Evolutionary conservation across 2,329 filamentous ascomycete genomes (phyloP).

Genomic region (Leptodontidium sp.): DNA sequence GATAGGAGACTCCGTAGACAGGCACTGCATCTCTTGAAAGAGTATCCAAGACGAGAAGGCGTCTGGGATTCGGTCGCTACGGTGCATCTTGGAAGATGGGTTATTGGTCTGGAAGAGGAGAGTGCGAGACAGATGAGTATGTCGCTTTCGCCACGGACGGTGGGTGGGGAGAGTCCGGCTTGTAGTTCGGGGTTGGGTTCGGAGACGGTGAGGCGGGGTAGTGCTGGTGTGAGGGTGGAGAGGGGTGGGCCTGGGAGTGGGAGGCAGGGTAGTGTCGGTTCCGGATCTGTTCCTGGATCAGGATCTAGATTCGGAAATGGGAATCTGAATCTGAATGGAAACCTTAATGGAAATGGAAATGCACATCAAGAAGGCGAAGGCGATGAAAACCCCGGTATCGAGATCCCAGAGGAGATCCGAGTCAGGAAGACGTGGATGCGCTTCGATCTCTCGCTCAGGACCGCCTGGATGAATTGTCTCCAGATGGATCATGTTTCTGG

Average conservation of each 20-base stretch:
- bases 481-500: constrained; percentile 34
- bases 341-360: neutral
- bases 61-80: constrained; percentile 63
- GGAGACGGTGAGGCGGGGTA: neutral
- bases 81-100: constrained; percentile 32
- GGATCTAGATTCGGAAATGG: neutral
- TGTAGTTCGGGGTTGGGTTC: neutral
- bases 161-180: constrained; percentile 1
- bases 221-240: neutral
- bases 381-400: neutral
- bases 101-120: constrained; percentile 36
- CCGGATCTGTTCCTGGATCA: neutral
- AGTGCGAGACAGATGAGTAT: constrained; percentile 23
- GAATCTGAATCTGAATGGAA: neutral
- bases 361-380: neutral
- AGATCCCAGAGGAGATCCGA: constrained; percentile 33
- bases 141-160: neutral
- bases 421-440: constrained; percentile 34
- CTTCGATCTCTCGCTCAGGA: constrained; percentile 34
- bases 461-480: constrained; percentile 30
- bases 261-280: constrained; percentile 11
- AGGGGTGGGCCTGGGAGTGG: neutral
- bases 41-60: constrained; percentile 67
- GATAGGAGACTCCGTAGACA: constrained; percentile 62
- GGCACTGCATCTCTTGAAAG: constrained; percentile 66